These are phyloP conservation scores for Boechera retrofracta DNA, from an alignment of 345 rosid species.

Conservation along the genomic window DNA sequence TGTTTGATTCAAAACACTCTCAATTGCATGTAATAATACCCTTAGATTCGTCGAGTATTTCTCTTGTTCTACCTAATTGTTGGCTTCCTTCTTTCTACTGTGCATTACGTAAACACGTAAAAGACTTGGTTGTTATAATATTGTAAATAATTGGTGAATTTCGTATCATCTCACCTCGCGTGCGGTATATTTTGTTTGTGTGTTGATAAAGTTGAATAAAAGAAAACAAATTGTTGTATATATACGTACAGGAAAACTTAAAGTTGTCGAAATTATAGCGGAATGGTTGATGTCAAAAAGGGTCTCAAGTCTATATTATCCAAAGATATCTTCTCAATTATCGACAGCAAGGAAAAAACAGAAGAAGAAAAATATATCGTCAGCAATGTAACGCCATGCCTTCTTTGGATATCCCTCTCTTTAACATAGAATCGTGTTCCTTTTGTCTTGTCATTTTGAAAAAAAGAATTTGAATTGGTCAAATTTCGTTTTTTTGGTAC, in stretches of 20 bases:
- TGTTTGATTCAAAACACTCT: constrained; percentile 15
- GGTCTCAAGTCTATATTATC: constrained; percentile 23
- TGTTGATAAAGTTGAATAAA: constrained; percentile 15
- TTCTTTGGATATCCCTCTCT: constrained; percentile 19
- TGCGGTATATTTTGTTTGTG: constrained; percentile 25
- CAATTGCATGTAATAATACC: neutral
- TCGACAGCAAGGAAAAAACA: constrained; percentile 27
- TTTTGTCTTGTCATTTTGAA: constrained; percentile 4
- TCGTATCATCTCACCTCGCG: constrained; percentile 8
- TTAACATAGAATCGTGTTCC: constrained; percentile 36
- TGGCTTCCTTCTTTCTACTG: neutral
- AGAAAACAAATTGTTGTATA: constrained; percentile 1
- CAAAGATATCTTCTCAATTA: constrained; percentile 24
- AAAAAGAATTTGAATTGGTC: constrained; percentile 17
- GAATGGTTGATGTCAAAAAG: constrained; percentile 16
- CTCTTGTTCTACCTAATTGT: neutral
- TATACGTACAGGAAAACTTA: neutral
- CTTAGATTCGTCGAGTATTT: constrained; percentile 4
- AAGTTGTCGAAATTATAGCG: constrained; percentile 4
- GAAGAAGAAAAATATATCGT: neutral
- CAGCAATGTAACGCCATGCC: constrained; percentile 37
- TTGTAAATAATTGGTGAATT: neutral
- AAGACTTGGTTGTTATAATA: constrained; percentile 7
- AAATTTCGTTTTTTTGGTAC: neutral
- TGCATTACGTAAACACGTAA: constrained; percentile 14